These are phyloP conservation scores for Blepharisma japonicum DNA, from an alignment of 73 alveolate genomes.

Conservation along the genomic window DNA sequence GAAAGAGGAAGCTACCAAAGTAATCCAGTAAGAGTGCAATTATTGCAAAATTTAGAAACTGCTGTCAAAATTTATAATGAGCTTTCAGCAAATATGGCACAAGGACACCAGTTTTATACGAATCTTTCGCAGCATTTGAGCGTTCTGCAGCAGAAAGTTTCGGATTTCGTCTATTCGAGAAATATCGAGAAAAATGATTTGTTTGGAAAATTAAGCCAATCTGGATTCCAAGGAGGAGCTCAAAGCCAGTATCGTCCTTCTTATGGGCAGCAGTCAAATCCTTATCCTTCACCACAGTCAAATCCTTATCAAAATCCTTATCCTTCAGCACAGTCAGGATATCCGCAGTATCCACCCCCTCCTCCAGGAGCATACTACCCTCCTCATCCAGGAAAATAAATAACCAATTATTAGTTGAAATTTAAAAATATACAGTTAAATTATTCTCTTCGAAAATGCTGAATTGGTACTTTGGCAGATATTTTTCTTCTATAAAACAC, in stretches of 20 bases:
- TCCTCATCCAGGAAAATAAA: no score
- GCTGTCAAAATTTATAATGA: constrained; percentile 31
- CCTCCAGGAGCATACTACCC: no score
- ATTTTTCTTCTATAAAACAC: no score
- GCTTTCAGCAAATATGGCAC: background rate
- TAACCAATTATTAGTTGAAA: no score
- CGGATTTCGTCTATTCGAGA: constrained; percentile 30
- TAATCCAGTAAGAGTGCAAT: constrained; percentile 16
- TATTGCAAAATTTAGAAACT: background rate
- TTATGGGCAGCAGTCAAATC: background rate
- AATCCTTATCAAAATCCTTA: constrained; percentile 7
- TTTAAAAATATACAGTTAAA: no score
- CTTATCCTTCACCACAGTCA: background rate
- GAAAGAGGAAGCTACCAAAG: constrained; percentile 4
- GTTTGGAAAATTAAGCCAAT: background rate
- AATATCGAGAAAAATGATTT: constrained; percentile 28
- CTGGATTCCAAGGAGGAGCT: constrained; percentile 10
- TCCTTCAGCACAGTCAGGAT: no score
- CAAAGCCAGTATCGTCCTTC: background rate
- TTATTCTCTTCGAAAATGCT: no score
- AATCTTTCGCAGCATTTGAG: constrained; percentile 11
- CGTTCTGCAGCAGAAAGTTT: constrained; percentile 25
- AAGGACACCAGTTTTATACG: constrained; percentile 31
- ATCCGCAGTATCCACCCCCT: no score
- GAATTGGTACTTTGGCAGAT: no score